A percentile compares a stretch with the other conserved stretches of the same genome.
Evolutionary conservation across 192 early-diverging fungal species (phyloP).

Genomic region (Coemansia aciculifera): DNA sequence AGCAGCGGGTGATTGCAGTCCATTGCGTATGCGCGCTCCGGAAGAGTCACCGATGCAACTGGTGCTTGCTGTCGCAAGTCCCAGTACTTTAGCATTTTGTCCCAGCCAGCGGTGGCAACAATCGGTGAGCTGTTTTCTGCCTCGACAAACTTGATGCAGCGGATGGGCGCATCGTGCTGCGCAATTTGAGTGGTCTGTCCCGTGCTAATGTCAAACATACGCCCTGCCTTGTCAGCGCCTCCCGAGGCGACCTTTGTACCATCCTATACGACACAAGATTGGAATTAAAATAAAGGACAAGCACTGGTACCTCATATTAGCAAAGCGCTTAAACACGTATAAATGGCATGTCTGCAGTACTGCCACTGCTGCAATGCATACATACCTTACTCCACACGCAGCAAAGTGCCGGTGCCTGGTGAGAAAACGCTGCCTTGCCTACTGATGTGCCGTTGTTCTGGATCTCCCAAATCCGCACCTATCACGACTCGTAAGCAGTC

Average conservation of each 20-base stretch:
- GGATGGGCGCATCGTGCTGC: slow-evolving; percentile 87
- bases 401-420: slow-evolving; percentile 81
- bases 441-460: slow-evolving; percentile 70
- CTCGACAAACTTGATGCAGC: slow-evolving; percentile 77
- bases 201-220: slow-evolving; percentile 81
- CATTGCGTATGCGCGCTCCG: slow-evolving; percentile 91
- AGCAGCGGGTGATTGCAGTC: slow-evolving; percentile 77
- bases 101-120: slow-evolving; percentile 91
- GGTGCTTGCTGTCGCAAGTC: slow-evolving; percentile 80
- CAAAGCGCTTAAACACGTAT: not conserved
- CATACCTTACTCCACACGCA: slow-evolving; percentile 71
- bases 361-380: slow-evolving; percentile 7
- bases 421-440: slow-evolving; percentile 77
- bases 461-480: slow-evolving; percentile 94
- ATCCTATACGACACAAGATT: slow-evolving; percentile 61
- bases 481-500: slow-evolving; percentile 13
- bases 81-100: slow-evolving; percentile 97
- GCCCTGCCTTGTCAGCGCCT: slow-evolving; percentile 86
- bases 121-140: slow-evolving; percentile 59
- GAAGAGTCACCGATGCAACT: slow-evolving; percentile 68
- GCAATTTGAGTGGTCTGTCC: slow-evolving; percentile 83
- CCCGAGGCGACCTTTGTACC: slow-evolving; percentile 88
- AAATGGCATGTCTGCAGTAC: not conserved
- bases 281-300: not conserved
- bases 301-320: not conserved